These are phyloP conservation scores for Rostrohypoxylon terebratum DNA, from an alignment of 495 filamentous ascomycete species.

Conservation along the genomic window DNA sequence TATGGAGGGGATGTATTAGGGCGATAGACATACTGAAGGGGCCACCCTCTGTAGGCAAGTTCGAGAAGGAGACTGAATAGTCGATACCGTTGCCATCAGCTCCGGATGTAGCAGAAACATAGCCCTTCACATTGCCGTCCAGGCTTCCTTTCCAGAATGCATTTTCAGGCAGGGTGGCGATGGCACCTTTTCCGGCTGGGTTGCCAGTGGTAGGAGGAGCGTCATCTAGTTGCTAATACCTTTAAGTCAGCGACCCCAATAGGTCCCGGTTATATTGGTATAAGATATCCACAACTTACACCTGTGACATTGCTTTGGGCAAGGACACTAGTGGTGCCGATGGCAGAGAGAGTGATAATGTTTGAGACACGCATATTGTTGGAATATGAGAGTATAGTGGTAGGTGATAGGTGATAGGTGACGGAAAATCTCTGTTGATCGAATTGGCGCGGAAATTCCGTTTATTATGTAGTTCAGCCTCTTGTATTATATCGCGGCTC, in stretches of 20 bases:
- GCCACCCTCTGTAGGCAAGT: slow-evolving; percentile 72
- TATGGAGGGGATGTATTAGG: neutral
- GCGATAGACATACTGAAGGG: slow-evolving; percentile 73
- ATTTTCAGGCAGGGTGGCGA: slow-evolving; percentile 68
- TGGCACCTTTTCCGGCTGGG: slow-evolving; percentile 68
- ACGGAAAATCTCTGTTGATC: slow-evolving; percentile 11
- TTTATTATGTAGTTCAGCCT: slow-evolving; percentile 25
- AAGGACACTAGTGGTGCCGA: slow-evolving; percentile 52
- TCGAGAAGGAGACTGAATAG: slow-evolving; percentile 70
- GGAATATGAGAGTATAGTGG: slow-evolving; percentile 1
- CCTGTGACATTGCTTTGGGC: slow-evolving; percentile 54
- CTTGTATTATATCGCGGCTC: slow-evolving; percentile 11
- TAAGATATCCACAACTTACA: slow-evolving; percentile 45
- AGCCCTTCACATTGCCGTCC: slow-evolving; percentile 70
- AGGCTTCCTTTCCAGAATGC: slow-evolving; percentile 61
- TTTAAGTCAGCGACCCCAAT: slow-evolving; percentile 34
- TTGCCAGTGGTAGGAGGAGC: slow-evolving; percentile 72
- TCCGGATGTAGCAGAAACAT: slow-evolving; percentile 65
- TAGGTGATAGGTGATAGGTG: neutral
- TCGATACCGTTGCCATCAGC: slow-evolving; percentile 71
- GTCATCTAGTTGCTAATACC: slow-evolving; percentile 58
- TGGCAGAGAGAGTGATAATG: slow-evolving; percentile 54
- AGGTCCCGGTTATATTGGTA: slow-evolving; percentile 9
- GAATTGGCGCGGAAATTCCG: neutral
- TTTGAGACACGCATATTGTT: slow-evolving; percentile 57